Base-by-base conservation (phyloP, 139 green algal species). In the Parachlorella kessleri region DNA sequence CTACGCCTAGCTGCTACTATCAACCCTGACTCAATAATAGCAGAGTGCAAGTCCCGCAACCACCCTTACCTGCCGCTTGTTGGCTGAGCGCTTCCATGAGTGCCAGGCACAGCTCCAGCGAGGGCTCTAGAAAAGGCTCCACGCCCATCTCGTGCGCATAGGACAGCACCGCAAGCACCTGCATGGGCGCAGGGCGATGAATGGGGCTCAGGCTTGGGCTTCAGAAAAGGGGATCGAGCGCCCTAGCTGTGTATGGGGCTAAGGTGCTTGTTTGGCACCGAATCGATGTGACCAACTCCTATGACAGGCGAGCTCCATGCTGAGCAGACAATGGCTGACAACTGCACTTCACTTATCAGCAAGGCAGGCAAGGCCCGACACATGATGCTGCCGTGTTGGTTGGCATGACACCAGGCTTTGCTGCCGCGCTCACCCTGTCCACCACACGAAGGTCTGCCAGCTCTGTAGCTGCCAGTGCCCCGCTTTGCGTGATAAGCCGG, bases 141-240 rank as follows among this genome's bases (percentile, higher is more conserved):
- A 97, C 92, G 33, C 80, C 77, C 84, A 97, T 96, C 54, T 94
- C 86, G 35, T 88, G 77, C 14, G 94, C 90, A 76, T 98, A 98
- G 32, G 80, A 75, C 70, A 97, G 82, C 67, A 98, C 93, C 0
- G 84, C 88, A 0, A 85, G 81, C 36, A 98, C 85, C 87, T 93
- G n/a, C n/a, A n/a, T n/a, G n/a, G n/a, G n/a, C n/a, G n/a, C n/a
- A n/a, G n/a, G n/a, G n/a, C n/a, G n/a, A n/a, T n/a, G n/a, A n/a
- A n/a, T n/a, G n/a, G n/a, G n/a, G n/a, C n/a, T n/a, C n/a, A n/a
- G n/a, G n/a, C n/a, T n/a, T n/a, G n/a, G n/a, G n/a, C n/a, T n/a
- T n/a, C n/a, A n/a, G n/a, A n/a, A n/a, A n/a, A n/a, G n/a, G n/a
- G n/a, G n/a, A n/a, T n/a, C n/a, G n/a, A n/a, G n/a, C n/a, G n/a